Percentiles rank a stretch among this genome's conserved stretches.
Evolutionary conservation across 1,284 basidiomycete species (phyloP).

Genomic region (Cryptococcus sp.): DNA sequence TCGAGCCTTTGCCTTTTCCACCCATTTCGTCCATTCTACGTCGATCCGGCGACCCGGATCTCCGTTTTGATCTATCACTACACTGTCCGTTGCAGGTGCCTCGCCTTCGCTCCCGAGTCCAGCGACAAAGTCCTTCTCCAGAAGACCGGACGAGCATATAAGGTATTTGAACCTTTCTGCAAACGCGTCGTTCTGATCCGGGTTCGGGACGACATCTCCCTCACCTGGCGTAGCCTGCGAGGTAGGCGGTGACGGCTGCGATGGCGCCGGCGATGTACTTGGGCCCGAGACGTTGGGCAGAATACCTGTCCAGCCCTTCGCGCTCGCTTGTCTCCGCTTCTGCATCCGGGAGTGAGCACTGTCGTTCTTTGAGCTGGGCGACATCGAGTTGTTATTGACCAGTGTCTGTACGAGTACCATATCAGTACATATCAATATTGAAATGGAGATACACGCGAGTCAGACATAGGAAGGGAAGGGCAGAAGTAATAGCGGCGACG

Average conservation of each 20-base stretch:
- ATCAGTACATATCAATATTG: too few relatives aligned
- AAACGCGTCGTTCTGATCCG: conserved; percentile 25
- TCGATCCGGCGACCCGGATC: neutral
- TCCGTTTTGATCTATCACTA: neutral
- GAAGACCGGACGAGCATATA: conserved; percentile 42
- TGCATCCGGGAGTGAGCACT: too few relatives aligned
- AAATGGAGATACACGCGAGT: too few relatives aligned
- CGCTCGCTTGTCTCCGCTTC: too few relatives aligned
- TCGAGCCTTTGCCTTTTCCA: conserved; percentile 5
- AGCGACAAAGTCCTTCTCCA: conserved; percentile 44
- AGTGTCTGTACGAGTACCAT: too few relatives aligned
- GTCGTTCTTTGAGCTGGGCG: too few relatives aligned
- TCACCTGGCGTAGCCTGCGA: conserved; percentile 5
- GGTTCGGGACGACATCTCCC: neutral
- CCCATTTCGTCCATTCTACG: neutral
- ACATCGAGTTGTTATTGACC: too few relatives aligned
- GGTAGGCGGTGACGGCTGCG: neutral
- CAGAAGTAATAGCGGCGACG: too few relatives aligned
- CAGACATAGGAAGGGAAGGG: too few relatives aligned
- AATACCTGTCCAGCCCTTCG: conserved; percentile 16
- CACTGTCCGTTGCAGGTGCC: neutral
- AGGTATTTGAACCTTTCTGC: conserved; percentile 48
- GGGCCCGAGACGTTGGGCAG: conserved; percentile 13
- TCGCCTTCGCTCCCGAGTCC: conserved; percentile 12
- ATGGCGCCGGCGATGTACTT: conserved; percentile 1